Evolutionary conservation across 2,329 filamentous ascomycete species (phyloP).

Genomic region (Tolypocladium album): DNA sequence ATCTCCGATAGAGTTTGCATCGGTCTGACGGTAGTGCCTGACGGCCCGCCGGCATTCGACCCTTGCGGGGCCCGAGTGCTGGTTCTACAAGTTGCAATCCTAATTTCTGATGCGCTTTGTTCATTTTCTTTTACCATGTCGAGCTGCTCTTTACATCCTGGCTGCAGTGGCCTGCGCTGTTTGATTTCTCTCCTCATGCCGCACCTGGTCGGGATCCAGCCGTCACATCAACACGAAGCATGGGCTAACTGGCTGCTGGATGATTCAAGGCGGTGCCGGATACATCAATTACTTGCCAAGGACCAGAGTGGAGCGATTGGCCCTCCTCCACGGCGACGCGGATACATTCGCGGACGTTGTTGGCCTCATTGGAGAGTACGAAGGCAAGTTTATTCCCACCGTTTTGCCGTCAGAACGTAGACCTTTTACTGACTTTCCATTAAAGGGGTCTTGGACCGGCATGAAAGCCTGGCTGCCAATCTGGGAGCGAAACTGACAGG

Average conservation of each 20-base stretch:
- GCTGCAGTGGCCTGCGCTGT: background rate
- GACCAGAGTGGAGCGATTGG: slow-evolving; percentile 31
- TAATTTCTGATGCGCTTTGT: background rate
- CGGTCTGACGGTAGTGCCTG: background rate
- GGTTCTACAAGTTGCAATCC: background rate
- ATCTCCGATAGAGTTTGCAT: background rate
- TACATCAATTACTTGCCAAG: slow-evolving; percentile 45
- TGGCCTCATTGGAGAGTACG: slow-evolving; percentile 66
- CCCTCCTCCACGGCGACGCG: slow-evolving; percentile 40
- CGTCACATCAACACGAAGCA: background rate
- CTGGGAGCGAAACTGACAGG: slow-evolving; percentile 75
- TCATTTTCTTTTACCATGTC: background rate
- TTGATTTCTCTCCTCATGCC: background rate
- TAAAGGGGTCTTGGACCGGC: slow-evolving; percentile 64
- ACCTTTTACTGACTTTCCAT: slow-evolving; percentile 6
- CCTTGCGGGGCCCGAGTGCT: background rate
- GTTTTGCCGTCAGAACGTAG: background rate
- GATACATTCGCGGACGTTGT: slow-evolving; percentile 68
- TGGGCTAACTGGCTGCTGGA: background rate
- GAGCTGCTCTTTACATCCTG: background rate
- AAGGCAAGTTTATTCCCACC: slow-evolving; percentile 32
- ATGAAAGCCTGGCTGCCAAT: slow-evolving; percentile 79
- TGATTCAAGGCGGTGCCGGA: slow-evolving; percentile 3
- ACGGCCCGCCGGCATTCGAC: background rate
- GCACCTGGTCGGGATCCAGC: background rate